Evolutionary conservation across 192 early-diverging fungal species (phyloP).

Genomic region (Linnemannia elongata): DNA sequence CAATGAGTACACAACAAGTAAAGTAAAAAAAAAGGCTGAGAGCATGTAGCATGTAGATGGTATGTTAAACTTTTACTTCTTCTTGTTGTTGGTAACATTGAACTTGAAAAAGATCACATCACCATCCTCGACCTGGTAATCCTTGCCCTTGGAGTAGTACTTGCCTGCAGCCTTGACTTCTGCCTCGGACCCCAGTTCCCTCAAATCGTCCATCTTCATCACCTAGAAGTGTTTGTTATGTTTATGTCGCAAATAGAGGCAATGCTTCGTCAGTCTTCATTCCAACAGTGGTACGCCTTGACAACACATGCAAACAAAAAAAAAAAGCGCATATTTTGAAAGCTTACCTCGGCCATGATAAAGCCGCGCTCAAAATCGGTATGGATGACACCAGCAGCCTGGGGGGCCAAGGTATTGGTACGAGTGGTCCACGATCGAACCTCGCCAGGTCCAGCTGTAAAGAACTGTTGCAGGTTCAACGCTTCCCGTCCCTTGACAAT

Average conservation of each 20-base stretch:
- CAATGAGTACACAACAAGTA: background rate
- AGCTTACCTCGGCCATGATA: conserved; percentile 77
- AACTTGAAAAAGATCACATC: conserved; percentile 69
- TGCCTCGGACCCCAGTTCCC: conserved; percentile 70
- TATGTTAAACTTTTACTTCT: conserved; percentile 38
- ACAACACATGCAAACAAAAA: background rate
- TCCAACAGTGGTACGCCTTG: too few relatives aligned
- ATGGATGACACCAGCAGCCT: conserved; percentile 73
- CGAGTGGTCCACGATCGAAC: conserved; percentile 83
- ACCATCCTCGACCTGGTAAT: conserved; percentile 79
- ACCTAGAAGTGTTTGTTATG: conserved; percentile 13
- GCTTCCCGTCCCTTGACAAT: conserved; percentile 78
- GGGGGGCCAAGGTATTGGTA: conserved; percentile 79
- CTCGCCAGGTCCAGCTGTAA: conserved; percentile 83
- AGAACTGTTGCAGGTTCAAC: conserved; percentile 80
- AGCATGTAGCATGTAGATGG: background rate
- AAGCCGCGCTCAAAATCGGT: conserved; percentile 86
- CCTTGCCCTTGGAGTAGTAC: conserved; percentile 78
- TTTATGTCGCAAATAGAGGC: background rate
- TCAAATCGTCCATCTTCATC: conserved; percentile 72
- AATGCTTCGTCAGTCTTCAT: too few relatives aligned
- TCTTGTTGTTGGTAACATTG: conserved; percentile 57
- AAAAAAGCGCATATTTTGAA: background rate
- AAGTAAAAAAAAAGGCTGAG: background rate
- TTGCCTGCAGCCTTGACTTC: conserved; percentile 83